Base-by-base conservation (phyloP, 768 basidiomycete genomes). In the Suillus tomentosus region DNA sequence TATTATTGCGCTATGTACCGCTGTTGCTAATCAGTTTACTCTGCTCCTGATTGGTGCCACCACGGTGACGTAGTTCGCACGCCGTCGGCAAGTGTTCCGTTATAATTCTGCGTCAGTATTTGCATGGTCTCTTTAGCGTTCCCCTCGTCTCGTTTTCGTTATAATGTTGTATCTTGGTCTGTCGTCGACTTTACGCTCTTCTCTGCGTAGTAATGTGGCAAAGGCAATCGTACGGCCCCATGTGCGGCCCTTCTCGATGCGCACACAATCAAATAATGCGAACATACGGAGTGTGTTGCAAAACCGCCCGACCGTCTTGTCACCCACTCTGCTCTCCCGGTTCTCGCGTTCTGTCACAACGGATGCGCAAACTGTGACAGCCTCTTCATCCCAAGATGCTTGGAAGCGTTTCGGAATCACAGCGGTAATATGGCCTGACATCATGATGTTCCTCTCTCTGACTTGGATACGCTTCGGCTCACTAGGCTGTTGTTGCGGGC, bases 401-500 rank as follows among this genome's bases (percentile, higher is more conserved):
- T 85, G 84, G 84, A 82, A 74, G 68, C 79, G 79, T 34, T 82
- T 78, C 62, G 85, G 79, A 19, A 77, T 86, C 65, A 85, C 84
- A 36, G 86, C 82, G 7, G 87, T 87, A 69, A 60, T 79, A 78
- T 62, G 39, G 40, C 57, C 10, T 58, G 17, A 27, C 3, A 58
- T 7, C 9, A 42, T 13, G 27, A 31, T 17, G 24, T 13, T 42
- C 17, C 40, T 42, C 3, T 19, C 39, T 13, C 24, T 58, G 42
- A 58, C 27, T 31, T 1, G 5, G 6, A 31, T 31, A 42, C 3
- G 7, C 17, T 42, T 31, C 27, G 17, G 17, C 59, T 43, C 60
- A 14, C 56, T 68, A 92, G 90, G 88, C 82, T 27, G 86, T 88
- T 39, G 88, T 94, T 45, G 91, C 87, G 43, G 90, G 89, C 10